Conservation (phyloP, 208 protist species). For the Leptomonas seymouri region DNA sequence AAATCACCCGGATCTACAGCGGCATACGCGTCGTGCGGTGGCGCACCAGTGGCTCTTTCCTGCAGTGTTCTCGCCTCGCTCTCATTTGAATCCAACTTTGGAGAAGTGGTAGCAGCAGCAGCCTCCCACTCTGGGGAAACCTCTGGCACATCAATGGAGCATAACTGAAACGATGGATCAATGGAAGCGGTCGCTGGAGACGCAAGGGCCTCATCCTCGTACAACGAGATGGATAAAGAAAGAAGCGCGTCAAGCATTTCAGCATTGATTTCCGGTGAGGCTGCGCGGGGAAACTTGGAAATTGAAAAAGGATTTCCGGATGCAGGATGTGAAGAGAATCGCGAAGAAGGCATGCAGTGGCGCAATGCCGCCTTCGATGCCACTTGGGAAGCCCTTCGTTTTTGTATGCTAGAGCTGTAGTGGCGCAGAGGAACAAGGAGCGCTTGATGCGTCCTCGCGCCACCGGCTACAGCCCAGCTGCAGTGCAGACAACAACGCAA, state of each 20-base stretch:
- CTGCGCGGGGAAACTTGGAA: not conserved
- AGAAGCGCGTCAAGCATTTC: slow-evolving; percentile 21
- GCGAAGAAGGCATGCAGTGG: too few species aligned
- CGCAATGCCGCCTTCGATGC: too few species aligned
- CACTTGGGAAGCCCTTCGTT: too few species aligned
- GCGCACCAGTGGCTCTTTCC: not conserved
- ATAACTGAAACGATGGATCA: not conserved
- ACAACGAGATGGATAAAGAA: slow-evolving; percentile 19
- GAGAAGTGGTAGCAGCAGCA: not conserved
- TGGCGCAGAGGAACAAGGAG: not conserved
- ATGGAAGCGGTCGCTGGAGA: not conserved
- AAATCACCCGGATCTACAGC: slow-evolving; percentile 13
- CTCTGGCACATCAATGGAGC: not conserved
- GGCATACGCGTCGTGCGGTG: slow-evolving; percentile 21
- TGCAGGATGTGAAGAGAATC: too few species aligned
- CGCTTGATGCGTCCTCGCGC: too few species aligned
- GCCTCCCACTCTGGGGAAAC: not conserved
- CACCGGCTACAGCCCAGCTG: too few species aligned
- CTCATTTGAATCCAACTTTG: not conserved
- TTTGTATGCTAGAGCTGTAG: not conserved
- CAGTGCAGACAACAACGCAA: too few species aligned
- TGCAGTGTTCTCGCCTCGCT: not conserved
- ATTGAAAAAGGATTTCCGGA: too few species aligned
- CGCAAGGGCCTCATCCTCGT: slow-evolving; percentile 29
- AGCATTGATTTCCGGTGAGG: not conserved